These are phyloP conservation scores for Starmerella ratchasimensis DNA, from an alignment of 805 yeast genomes.

Conservation along the genomic window DNA sequence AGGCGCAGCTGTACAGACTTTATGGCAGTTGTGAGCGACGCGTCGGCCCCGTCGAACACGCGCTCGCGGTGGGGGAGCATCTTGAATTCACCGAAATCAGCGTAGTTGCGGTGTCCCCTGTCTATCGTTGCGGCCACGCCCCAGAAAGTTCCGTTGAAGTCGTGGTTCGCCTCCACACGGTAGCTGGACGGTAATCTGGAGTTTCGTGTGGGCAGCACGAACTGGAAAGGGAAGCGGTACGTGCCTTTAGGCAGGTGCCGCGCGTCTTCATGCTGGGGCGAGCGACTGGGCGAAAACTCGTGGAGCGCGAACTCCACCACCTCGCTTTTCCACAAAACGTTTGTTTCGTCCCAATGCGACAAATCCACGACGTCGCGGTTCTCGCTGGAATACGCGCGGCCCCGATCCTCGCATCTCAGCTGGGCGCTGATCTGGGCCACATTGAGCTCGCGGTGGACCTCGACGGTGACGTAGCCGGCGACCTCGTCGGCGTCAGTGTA, in stretches of 20 bases:
- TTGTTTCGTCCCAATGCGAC: constrained; percentile 2
- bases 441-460: constrained; percentile 8
- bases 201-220: constrained; percentile 6
- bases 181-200: constrained; percentile 7
- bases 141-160: constrained; percentile 12
- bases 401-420: constrained; percentile 11
- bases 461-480: constrained; percentile 4
- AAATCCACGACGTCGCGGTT: constrained; percentile 7
- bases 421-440: constrained; percentile 8
- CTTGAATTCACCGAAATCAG: constrained; percentile 1
- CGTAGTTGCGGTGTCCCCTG: constrained; percentile 8
- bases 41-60: background rate
- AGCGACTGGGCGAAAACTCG: too few species aligned
- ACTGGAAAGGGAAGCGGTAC: constrained; percentile 7
- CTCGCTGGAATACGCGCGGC: constrained; percentile 3
- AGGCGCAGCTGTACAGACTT: background rate
- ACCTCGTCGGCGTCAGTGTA: constrained; percentile 10
- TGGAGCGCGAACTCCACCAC: background rate
- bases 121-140: constrained; percentile 9
- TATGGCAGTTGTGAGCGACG: background rate
- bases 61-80: constrained; percentile 6
- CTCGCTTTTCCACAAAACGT: constrained; percentile 4
- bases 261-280: background rate
- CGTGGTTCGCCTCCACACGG: constrained; percentile 4
- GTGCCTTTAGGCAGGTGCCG: constrained; percentile 5